A percentile compares a stretch with the other conserved stretches of the same genome.
Evolutionary conservation across 2,329 filamentous ascomycete species (phyloP).

Genomic region (Aureobasidium vineae): DNA sequence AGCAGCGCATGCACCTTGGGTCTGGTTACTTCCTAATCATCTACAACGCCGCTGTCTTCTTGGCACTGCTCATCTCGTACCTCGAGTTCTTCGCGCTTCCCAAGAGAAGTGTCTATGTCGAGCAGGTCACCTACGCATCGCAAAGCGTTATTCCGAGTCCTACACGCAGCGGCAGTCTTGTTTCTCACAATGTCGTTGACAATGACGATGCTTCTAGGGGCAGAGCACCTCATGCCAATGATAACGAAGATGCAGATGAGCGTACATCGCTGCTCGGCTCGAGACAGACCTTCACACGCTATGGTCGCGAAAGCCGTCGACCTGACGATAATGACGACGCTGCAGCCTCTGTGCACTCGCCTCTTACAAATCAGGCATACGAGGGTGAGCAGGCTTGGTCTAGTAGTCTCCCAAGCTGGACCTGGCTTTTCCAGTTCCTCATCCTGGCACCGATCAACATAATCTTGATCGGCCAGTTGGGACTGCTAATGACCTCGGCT

Average conservation of each 20-base stretch:
- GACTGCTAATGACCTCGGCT: slow-evolving; percentile 68
- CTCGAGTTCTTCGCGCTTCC: slow-evolving; percentile 74
- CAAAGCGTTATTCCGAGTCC: slow-evolving; percentile 10
- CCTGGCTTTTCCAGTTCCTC: slow-evolving; percentile 85
- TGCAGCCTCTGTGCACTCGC: slow-evolving; percentile 32
- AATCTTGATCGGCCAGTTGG: slow-evolving; percentile 73
- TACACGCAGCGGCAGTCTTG: slow-evolving; percentile 10
- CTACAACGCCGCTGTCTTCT: slow-evolving; percentile 71
- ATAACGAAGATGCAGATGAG: slow-evolving; percentile 51
- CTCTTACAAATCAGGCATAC: slow-evolving; percentile 48
- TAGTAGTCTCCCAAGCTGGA: slow-evolving; percentile 71
- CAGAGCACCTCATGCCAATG: slow-evolving; percentile 38
- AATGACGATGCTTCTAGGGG: slow-evolving; percentile 26
- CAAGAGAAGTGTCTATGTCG: slow-evolving; percentile 67
- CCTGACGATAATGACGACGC: slow-evolving; percentile 31
- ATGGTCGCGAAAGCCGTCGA: slow-evolving; percentile 27
- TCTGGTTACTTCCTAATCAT: slow-evolving; percentile 80
- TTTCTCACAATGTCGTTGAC: slow-evolving; percentile 6
- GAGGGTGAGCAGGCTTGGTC: slow-evolving; percentile 85
- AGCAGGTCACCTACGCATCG: slow-evolving; percentile 47
- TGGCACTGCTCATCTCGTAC: slow-evolving; percentile 72
- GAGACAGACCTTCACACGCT: slow-evolving; percentile 30
- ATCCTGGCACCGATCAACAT: slow-evolving; percentile 74
- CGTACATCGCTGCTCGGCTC: slow-evolving; percentile 55
- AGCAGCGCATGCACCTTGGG: slow-evolving; percentile 68